Evolutionary conservation across 495 filamentous ascomycete genomes (phyloP).

Genomic region (Lasiosphaeria hispida): DNA sequence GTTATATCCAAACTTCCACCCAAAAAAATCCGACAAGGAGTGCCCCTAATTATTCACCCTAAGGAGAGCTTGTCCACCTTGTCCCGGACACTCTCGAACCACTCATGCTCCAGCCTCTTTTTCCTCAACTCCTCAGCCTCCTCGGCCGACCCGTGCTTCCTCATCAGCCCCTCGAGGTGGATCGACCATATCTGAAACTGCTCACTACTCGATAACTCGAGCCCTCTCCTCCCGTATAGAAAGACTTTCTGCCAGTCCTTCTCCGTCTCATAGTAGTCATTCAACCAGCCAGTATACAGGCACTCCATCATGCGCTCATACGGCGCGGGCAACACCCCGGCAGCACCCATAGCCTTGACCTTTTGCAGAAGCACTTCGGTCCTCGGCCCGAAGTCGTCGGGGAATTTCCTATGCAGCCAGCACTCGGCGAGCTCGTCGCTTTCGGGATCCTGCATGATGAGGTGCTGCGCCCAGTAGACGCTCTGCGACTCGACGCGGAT

Average conservation of each 20-base stretch:
- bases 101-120: slow-evolving; percentile 20
- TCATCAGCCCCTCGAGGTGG: slow-evolving; percentile 29
- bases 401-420: slow-evolving; percentile 23
- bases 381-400: slow-evolving; percentile 15
- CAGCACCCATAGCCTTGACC: background rate
- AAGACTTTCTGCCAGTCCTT: slow-evolving; percentile 24
- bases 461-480: slow-evolving; percentile 31
- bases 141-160: slow-evolving; percentile 15
- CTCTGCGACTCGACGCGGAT: slow-evolving; percentile 26
- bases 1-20: too few relatives aligned
- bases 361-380: slow-evolving; percentile 9
- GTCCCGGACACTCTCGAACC: slow-evolving; percentile 21
- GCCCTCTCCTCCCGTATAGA: slow-evolving; percentile 20
- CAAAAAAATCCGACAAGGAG: background rate
- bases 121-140: slow-evolving; percentile 26
- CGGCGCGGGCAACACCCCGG: slow-evolving; percentile 5
- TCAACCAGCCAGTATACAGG: slow-evolving; percentile 27
- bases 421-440: slow-evolving; percentile 21
- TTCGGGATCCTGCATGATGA: slow-evolving; percentile 22
- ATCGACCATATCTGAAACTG: slow-evolving; percentile 32
- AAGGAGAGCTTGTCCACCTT: slow-evolving; percentile 25
- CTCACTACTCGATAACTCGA: slow-evolving; percentile 23
- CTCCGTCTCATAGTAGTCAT: slow-evolving; percentile 28
- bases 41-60: background rate
- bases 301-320: slow-evolving; percentile 25